These are phyloP conservation scores for Dactylellina drechsleri DNA, from an alignment of 2,329 filamentous ascomycete species.

Conservation along the genomic window DNA sequence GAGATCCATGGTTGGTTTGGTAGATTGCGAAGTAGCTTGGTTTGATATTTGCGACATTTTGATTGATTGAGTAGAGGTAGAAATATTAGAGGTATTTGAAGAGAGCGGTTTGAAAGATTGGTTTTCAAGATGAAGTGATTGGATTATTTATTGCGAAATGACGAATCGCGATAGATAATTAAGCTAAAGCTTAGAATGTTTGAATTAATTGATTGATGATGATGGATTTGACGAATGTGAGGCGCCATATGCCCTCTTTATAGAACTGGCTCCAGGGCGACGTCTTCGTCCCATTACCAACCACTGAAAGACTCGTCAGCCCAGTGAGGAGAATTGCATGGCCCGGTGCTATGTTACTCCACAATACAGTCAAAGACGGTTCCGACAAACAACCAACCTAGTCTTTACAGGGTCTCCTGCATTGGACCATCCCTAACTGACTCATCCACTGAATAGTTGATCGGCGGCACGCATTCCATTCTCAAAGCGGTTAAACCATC, in stretches of 20 bases:
- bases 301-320: slow-evolving; percentile 6
- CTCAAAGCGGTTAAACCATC: slow-evolving; percentile 26
- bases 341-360: slow-evolving; percentile 19
- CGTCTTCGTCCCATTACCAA: slow-evolving; percentile 4
- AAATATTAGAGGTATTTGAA: slow-evolving; percentile 15
- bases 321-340: slow-evolving; percentile 19
- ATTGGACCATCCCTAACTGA: slow-evolving; percentile 21
- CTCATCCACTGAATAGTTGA: slow-evolving; percentile 8
- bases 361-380: slow-evolving; percentile 3
- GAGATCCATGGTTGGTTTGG: slow-evolving; percentile 15
- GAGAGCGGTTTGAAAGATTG: slow-evolving; percentile 10
- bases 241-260: not conserved
- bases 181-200: not conserved
- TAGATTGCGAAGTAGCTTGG: slow-evolving; percentile 13
- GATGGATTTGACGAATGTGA: not conserved
- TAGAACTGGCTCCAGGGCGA: not conserved
- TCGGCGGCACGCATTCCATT: not conserved
- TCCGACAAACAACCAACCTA: slow-evolving; percentile 28
- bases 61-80: not conserved
- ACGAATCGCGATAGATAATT: slow-evolving; percentile 24
- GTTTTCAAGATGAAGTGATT: not conserved
- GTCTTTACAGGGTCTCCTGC: slow-evolving; percentile 9
- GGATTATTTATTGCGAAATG: not conserved
- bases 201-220: slow-evolving; percentile 3
- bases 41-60: slow-evolving; percentile 33